Evolutionary conservation across 768 basidiomycete genomes (phyloP).

Genomic region (Rhizopogon vesiculosus): DNA sequence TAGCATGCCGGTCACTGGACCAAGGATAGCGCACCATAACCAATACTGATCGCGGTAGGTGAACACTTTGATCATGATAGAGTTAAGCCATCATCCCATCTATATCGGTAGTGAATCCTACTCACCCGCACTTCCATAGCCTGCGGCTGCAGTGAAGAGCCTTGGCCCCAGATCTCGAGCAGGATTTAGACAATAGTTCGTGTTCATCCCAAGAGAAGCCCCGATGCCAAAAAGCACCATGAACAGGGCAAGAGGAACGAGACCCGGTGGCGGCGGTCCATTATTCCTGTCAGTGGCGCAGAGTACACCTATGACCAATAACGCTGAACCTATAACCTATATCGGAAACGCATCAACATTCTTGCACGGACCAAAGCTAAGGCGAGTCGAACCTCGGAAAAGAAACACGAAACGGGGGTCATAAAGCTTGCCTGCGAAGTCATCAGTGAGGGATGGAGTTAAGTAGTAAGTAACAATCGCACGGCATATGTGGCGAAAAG

Average conservation of each 20-base stretch:
- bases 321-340: slow-evolving; percentile 51
- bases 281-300: slow-evolving; percentile 52
- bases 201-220: slow-evolving; percentile 56
- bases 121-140: slow-evolving; percentile 50
- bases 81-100: background rate
- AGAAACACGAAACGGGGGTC: slow-evolving; percentile 42
- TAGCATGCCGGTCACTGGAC: slow-evolving; percentile 55
- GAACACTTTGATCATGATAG: slow-evolving; percentile 9
- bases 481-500: slow-evolving; percentile 63
- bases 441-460: slow-evolving; percentile 7
- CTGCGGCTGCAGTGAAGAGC: slow-evolving; percentile 64
- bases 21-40: slow-evolving; percentile 65
- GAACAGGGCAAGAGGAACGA: slow-evolving; percentile 54
- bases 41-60: slow-evolving; percentile 55
- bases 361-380: background rate
- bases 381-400: slow-evolving; percentile 31
- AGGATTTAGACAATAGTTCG: slow-evolving; percentile 64
- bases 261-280: slow-evolving; percentile 40
- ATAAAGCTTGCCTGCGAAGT: slow-evolving; percentile 33
- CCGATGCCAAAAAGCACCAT: slow-evolving; percentile 56
- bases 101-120: slow-evolving; percentile 3
- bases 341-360: background rate
- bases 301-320: slow-evolving; percentile 52
- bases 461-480: slow-evolving; percentile 12
- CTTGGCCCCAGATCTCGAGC: slow-evolving; percentile 72